Percentiles rank a stretch among this genome's conserved stretches.
Evolutionary conservation across 805 yeast genomes (phyloP).

Genomic region (Metschnikowia kunwiensis): DNA sequence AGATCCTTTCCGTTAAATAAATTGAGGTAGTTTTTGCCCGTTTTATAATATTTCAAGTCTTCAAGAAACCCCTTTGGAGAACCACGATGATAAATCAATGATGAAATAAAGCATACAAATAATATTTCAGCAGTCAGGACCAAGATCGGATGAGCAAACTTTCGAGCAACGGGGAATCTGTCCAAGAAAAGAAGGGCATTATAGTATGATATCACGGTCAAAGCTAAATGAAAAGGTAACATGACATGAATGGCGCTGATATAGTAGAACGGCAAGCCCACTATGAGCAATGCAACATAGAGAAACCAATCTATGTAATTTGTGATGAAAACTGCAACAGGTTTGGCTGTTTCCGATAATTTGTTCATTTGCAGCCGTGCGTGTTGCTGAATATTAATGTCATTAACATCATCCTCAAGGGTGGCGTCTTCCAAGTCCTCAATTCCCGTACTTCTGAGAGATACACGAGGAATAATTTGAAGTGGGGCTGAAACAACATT

Average conservation of each 20-base stretch:
- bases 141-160: conserved; percentile 68
- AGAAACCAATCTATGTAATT: conserved; percentile 55
- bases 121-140: conserved; percentile 63
- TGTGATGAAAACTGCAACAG: conserved; percentile 35
- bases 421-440: no score
- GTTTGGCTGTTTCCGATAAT: conserved; percentile 17
- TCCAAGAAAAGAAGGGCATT: conserved; percentile 46
- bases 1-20: conserved; percentile 46
- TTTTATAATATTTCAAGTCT: conserved; percentile 55
- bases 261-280: conserved; percentile 61
- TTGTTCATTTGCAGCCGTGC: no score
- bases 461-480: no score
- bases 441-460: no score
- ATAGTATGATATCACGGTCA: conserved; percentile 57
- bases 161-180: conserved; percentile 43
- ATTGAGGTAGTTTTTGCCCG: conserved; percentile 63
- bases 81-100: conserved; percentile 45
- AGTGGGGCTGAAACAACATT: no score
- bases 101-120: conserved; percentile 58
- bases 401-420: no score
- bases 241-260: conserved; percentile 46
- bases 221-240: conserved; percentile 59
- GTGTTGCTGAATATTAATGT: no score
- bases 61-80: conserved; percentile 48
- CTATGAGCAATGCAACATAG: conserved; percentile 45